Base-by-base conservation (phyloP, 2,329 filamentous ascomycete species). In the Plenodomus lindquistii region DNA sequence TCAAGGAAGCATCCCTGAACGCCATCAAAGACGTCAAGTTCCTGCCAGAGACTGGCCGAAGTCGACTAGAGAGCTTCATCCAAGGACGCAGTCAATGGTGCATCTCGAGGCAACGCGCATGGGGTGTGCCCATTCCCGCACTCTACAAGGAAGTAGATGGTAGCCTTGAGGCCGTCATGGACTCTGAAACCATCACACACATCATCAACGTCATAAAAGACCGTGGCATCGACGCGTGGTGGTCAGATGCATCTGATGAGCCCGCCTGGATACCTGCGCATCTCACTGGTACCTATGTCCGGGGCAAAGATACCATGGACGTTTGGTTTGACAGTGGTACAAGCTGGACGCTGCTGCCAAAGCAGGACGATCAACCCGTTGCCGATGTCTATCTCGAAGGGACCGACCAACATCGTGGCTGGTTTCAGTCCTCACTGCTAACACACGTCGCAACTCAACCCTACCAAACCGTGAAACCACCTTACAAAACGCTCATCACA, bases 241-340 rank as follows among this genome's bases (percentile, higher is more conserved):
- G 94, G 85, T 89, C 88, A 0, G 93, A 97, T 67, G 77, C 82
- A 13, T 76, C 80, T 1, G 82, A 92, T 52, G 91, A 97, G 43
- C 75, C 81, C 19, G 83, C 82, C 0, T 99, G 93, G 93, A 79
- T 95, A 24, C 84, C 86, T 2, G 73, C 82, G 5, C 81, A 82
- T 9, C 76, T 96, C 1, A 74, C 75, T 37, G 75, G 79, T 4
- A 70, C 75, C 4, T 94, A 87, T 66, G 78, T 82, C 40, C 87
- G 94, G 54, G 93, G 93, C 13, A 89, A 80, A 37, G 94, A 99
- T 65, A 99, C 94, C 0, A 99, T 99, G 94, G 94, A 99, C 71
- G 94, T 99, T 9, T 99, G 94, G 94, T 99, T 99, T 62, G 94
- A 99, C 71, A 97, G 94, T 58, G 94, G 94, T 5, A 96, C 89